Evolutionary conservation across 2,329 filamentous ascomycete genomes (phyloP).

Genomic region (Talaromyces amestolkiae): DNA sequence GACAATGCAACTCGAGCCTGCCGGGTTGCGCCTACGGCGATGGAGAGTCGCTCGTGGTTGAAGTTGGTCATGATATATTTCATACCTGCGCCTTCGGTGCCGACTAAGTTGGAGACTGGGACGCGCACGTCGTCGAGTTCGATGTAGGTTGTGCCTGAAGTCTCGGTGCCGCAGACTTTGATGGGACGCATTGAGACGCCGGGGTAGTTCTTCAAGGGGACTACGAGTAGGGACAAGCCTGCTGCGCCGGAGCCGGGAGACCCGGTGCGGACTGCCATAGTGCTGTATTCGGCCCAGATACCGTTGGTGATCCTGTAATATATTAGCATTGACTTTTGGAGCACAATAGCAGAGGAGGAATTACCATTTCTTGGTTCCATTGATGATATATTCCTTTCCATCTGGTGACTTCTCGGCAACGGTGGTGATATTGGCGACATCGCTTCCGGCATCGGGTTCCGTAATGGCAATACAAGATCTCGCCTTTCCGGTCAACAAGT

Average conservation of each 20-base stretch:
- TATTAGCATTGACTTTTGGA: background rate
- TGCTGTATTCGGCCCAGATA: conserved; percentile 65
- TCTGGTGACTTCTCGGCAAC: conserved; percentile 62
- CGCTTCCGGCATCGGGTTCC: conserved; percentile 70
- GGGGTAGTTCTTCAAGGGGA: conserved; percentile 65
- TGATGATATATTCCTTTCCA: conserved; percentile 67
- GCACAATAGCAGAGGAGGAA: background rate
- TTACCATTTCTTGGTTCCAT: conserved; percentile 74
- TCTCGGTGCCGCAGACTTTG: conserved; percentile 62
- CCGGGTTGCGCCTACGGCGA: conserved; percentile 63
- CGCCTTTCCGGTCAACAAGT: conserved; percentile 64
- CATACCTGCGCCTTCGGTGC: conserved; percentile 69
- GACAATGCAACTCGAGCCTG: conserved; percentile 60
- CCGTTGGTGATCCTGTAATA: conserved; percentile 63
- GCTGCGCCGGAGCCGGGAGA: conserved; percentile 53
- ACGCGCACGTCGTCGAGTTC: conserved; percentile 73
- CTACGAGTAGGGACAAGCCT: conserved; percentile 66
- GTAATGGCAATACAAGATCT: conserved; percentile 75
- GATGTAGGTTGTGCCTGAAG: conserved; percentile 69
- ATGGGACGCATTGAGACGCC: conserved; percentile 68
- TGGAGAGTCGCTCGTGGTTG: conserved; percentile 71
- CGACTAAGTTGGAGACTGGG: conserved; percentile 67
- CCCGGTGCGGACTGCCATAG: conserved; percentile 72
- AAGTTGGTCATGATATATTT: conserved; percentile 75
- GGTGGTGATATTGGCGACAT: conserved; percentile 71